These are phyloP conservation scores for Podaxis pistillaris DNA, from an alignment of 768 basidiomycete genomes.

Conservation along the genomic window DNA sequence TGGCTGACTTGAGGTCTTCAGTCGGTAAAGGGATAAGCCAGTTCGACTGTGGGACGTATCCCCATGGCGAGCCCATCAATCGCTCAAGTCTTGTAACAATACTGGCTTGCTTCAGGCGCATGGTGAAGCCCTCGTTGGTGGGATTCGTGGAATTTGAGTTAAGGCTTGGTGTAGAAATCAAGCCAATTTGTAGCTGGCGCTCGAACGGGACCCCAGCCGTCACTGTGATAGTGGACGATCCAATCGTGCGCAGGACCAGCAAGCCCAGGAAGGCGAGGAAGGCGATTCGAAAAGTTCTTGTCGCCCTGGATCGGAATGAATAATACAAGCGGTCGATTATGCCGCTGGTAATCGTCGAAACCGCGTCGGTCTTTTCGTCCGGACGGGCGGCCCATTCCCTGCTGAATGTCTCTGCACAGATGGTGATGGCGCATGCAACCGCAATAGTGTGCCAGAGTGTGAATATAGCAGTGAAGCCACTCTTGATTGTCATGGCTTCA, in stretches of 20 bases:
- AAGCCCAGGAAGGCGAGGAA: not conserved
- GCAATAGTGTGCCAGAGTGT: not conserved
- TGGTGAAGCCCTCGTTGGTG: not conserved
- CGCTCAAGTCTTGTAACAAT: not conserved
- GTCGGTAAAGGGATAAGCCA: slow-evolving; percentile 2
- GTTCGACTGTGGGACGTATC: not conserved
- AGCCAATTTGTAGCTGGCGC: not conserved
- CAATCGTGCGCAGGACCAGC: not conserved
- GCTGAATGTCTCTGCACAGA: not conserved
- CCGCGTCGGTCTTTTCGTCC: not conserved
- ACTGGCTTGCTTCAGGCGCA: not conserved
- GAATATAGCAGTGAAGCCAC: not conserved
- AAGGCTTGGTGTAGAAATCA: not conserved
- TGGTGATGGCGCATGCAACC: not conserved
- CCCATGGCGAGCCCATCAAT: not conserved
- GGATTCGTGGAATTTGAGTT: not conserved
- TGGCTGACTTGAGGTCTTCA: not conserved
- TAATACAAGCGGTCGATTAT: not conserved
- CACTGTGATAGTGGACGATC: not conserved
- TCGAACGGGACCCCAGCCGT: not conserved
- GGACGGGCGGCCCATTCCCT: not conserved
- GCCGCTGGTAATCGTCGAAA: not conserved
- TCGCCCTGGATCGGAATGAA: not conserved
- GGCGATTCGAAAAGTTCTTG: not conserved
- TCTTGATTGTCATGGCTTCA: not conserved